Evolutionary conservation across 306 rosid species (phyloP).

Genomic region (Cucurbita pepo): DNA sequence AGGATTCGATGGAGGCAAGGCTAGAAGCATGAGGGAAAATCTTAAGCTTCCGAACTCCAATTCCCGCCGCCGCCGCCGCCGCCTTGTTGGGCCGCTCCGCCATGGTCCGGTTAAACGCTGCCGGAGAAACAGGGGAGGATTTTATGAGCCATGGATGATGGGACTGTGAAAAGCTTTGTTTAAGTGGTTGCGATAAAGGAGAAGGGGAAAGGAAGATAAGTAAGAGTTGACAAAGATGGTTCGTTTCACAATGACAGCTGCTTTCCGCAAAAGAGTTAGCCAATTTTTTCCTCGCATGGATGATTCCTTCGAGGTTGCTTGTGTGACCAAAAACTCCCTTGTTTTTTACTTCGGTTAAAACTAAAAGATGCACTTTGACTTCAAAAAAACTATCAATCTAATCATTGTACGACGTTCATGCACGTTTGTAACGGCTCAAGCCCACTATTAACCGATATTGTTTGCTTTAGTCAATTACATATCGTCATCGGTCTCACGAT

Average conservation of each 20-base stretch:
- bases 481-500: too few relatives aligned
- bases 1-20: slow-evolving; percentile 14
- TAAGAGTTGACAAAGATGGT: slow-evolving; percentile 4
- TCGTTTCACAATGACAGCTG: slow-evolving; percentile 4
- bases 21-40: slow-evolving; percentile 3
- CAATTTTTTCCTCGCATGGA: background rate
- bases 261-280: background rate
- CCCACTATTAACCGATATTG: too few relatives aligned
- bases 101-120: background rate
- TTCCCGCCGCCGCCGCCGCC: background rate
- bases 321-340: background rate
- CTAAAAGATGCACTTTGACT: too few relatives aligned
- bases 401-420: too few relatives aligned
- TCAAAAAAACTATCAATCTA: too few relatives aligned
- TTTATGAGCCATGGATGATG: background rate
- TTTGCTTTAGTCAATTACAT: too few relatives aligned
- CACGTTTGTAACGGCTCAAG: too few relatives aligned
- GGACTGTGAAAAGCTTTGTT: background rate
- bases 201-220: background rate
- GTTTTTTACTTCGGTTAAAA: background rate
- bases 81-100: background rate
- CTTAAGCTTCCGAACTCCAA: background rate
- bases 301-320: slow-evolving; percentile 4
- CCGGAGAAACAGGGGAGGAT: background rate
- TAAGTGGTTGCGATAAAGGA: background rate